These are phyloP conservation scores for Teratosphaeria zuluensis DNA, from an alignment of 2,329 filamentous ascomycete species.

Conservation along the genomic window DNA sequence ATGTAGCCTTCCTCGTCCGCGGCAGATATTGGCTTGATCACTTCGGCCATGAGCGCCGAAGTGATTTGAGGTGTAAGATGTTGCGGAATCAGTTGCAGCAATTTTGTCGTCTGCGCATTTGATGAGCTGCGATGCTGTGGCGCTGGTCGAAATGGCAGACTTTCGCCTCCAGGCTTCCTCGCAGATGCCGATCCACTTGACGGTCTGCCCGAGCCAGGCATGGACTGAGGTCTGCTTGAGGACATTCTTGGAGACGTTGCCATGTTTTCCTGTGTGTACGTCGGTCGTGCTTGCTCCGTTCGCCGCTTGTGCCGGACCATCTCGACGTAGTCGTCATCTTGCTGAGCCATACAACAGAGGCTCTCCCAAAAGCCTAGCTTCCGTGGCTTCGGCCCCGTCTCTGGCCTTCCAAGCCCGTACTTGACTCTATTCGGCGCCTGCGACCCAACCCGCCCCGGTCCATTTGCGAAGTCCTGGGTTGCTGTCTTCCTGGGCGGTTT, in stretches of 20 bases:
- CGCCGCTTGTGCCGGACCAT: constrained; percentile 32
- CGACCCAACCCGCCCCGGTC: background rate
- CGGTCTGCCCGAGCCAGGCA: too few relatives aligned
- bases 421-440: constrained; percentile 5
- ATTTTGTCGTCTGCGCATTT: constrained; percentile 22
- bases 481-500: constrained; percentile 7
- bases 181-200: too few relatives aligned
- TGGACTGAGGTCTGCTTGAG: background rate
- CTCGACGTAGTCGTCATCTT: constrained; percentile 37
- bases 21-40: constrained; percentile 64
- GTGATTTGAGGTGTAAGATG: constrained; percentile 57
- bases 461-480: constrained; percentile 2
- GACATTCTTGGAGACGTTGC: background rate
- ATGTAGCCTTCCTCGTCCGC: constrained; percentile 82
- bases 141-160: constrained; percentile 2
- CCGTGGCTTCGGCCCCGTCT: constrained; percentile 25
- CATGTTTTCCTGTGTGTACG: background rate
- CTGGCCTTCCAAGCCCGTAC: constrained; percentile 1
- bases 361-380: constrained; percentile 34
- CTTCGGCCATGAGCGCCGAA: constrained; percentile 63
- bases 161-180: too few relatives aligned
- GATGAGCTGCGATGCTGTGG: constrained; percentile 10
- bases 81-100: constrained; percentile 61
- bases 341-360: constrained; percentile 32
- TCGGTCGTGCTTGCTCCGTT: constrained; percentile 6